Conservation (phyloP, 371 early-diverging fungal species). For the Zancudomyces culisetae region DNA sequence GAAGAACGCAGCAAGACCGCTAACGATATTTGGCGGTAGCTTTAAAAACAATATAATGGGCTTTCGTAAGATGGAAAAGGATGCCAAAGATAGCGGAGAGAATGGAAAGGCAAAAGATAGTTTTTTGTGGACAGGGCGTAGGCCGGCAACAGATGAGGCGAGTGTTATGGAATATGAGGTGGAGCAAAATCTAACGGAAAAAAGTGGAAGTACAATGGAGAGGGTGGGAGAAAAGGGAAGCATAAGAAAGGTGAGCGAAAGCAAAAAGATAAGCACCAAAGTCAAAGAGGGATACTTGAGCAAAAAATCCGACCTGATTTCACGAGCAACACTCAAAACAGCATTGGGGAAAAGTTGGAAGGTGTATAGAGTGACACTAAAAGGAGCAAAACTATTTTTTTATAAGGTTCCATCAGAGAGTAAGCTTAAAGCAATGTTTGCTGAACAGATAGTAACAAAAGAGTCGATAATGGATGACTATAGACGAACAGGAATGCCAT, state of each 20-base stretch:
- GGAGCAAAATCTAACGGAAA: too few relatives aligned
- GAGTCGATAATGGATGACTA: slow-evolving; percentile 6
- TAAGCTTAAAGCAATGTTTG: slow-evolving; percentile 32
- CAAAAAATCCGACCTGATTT: slow-evolving; percentile 25
- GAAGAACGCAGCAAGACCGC: neutral
- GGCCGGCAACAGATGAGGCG: neutral
- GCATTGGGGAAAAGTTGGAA: slow-evolving; percentile 56
- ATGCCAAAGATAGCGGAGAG: neutral
- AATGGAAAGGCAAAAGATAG: too few relatives aligned
- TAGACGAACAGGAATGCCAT: slow-evolving; percentile 25
- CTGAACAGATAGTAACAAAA: slow-evolving; percentile 20
- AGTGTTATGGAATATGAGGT: neutral
- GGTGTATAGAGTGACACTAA: slow-evolving; percentile 47
- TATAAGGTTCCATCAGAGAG: slow-evolving; percentile 49
- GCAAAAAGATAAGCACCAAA: neutral
- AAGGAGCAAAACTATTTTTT: slow-evolving; percentile 63
- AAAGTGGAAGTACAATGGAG: neutral
- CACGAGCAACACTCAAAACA: slow-evolving; percentile 20
- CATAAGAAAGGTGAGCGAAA: too few relatives aligned
- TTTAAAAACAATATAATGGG: neutral
- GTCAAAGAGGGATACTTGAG: slow-evolving; percentile 24
- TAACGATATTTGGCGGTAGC: neutral
- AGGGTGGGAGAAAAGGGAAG: neutral
- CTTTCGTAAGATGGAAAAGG: neutral
- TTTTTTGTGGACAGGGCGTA: neutral